Evolutionary conservation across 495 filamentous ascomycete genomes (phyloP).

Genomic region (Penicillium cosmopolitanum): DNA sequence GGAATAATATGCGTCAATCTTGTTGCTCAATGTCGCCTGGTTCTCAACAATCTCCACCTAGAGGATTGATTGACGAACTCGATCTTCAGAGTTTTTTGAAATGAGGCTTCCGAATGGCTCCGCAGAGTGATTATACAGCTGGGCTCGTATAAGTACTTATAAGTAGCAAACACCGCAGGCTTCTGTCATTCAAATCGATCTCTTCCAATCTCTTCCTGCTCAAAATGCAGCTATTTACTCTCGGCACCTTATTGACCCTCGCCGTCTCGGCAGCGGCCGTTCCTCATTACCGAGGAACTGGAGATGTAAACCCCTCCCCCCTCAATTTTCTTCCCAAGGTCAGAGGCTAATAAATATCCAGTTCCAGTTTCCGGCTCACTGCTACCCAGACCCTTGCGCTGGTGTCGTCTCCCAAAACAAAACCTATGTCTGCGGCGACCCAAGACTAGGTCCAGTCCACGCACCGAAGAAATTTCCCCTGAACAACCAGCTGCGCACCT

Average conservation of each 20-base stretch:
- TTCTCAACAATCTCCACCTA: too few species aligned
- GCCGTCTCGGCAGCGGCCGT: neutral
- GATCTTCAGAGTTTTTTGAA: too few species aligned
- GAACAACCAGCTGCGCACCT: slow-evolving; percentile 37
- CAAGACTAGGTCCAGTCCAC: slow-evolving; percentile 51
- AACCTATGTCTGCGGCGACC: slow-evolving; percentile 55
- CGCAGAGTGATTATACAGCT: too few species aligned
- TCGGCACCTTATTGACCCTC: slow-evolving; percentile 1
- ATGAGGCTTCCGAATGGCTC: too few species aligned
- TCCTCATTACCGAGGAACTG: neutral
- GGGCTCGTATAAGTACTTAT: too few species aligned
- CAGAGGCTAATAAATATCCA: neutral
- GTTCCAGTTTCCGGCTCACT: slow-evolving; percentile 19
- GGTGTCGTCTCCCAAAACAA: slow-evolving; percentile 41
- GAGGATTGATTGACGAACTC: too few species aligned
- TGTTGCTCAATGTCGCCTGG: too few species aligned
- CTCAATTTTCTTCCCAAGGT: neutral
- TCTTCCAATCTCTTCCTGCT: too few species aligned
- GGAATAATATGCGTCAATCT: too few species aligned
- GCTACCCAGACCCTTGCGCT: slow-evolving; percentile 37
- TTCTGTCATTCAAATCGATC: too few species aligned
- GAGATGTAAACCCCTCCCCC: neutral
- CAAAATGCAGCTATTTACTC: neutral
- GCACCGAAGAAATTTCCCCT: slow-evolving; percentile 47
- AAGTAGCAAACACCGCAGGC: too few species aligned